Evolutionary conservation across 2,329 filamentous ascomycete species (phyloP).

Genomic region (Myriosclerotinia scirpicola): DNA sequence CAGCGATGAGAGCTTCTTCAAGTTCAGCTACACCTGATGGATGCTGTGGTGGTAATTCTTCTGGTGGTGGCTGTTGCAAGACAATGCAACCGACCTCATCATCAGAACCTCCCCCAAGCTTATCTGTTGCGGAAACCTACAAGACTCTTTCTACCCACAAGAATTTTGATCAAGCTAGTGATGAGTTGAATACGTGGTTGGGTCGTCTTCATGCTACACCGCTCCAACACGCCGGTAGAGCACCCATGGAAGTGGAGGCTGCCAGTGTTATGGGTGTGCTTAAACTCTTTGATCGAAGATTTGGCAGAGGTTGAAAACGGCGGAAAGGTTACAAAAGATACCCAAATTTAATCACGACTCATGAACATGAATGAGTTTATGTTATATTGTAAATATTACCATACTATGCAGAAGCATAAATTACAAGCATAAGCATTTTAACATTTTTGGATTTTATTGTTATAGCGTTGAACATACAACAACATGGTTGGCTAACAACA

Average conservation of each 20-base stretch:
- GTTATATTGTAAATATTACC: conserved; percentile 14
- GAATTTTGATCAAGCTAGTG: conserved; percentile 70
- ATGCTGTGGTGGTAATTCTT: conserved; percentile 62
- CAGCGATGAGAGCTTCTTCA: conserved; percentile 52
- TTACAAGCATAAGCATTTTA: conserved; percentile 8
- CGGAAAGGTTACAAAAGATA: conserved; percentile 7
- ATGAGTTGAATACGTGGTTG: conserved; percentile 74
- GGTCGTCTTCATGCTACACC: conserved; percentile 66
- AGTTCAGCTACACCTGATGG: conserved; percentile 46
- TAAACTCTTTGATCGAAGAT: conserved; percentile 76
- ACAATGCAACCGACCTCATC: conserved; percentile 35
- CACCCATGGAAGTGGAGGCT: conserved; percentile 75
- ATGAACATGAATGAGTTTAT: conserved; percentile 17
- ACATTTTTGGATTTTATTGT: background rate
- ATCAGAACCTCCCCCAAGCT: conserved; percentile 45
- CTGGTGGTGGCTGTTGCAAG: conserved; percentile 65
- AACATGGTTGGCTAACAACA: background rate
- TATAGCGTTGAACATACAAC: background rate
- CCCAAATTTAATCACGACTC: conserved; percentile 14
- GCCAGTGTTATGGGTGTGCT: conserved; percentile 85
- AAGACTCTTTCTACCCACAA: conserved; percentile 76
- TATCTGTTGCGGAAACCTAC: conserved; percentile 76
- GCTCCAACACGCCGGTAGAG: conserved; percentile 42
- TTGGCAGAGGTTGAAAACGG: conserved; percentile 49
- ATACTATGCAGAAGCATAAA: conserved; percentile 1